phyloP scores from a whole-genome alignment of 441 rosid genomes.

The Jatropha podagrica region DNA sequence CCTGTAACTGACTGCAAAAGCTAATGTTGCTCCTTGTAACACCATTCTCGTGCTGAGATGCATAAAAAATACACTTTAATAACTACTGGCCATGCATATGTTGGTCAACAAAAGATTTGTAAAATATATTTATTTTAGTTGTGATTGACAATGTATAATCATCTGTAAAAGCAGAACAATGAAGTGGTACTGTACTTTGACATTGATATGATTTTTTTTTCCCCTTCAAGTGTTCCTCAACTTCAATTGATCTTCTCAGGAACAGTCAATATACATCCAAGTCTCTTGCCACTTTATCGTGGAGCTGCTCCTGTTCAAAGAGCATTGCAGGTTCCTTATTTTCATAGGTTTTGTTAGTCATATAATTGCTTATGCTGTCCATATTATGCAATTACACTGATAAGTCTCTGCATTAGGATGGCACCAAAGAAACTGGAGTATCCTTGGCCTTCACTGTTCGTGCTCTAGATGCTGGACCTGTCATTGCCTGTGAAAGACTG shows the following conservation, averaged over 20 bases:
- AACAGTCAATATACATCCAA: conserved; percentile 92
- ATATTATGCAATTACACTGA: conserved; percentile 24
- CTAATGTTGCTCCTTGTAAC: background rate
- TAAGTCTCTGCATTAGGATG: conserved; percentile 56
- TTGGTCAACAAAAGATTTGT: background rate
- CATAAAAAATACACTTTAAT: background rate
- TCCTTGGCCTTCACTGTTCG: conserved; percentile 85
- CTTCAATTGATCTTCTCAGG: conserved; percentile 45
- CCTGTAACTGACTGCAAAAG: background rate
- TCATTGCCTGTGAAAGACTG: conserved; percentile 58
- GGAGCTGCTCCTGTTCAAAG: conserved; percentile 99
- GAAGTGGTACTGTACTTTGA: background rate
- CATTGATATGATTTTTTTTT: background rate
- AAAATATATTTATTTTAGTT: background rate
- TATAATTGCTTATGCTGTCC: conserved; percentile 20
- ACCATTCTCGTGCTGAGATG: background rate
- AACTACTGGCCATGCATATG: background rate
- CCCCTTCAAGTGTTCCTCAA: background rate
- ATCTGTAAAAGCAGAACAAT: background rate
- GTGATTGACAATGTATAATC: background rate
- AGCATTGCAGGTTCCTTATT: conserved; percentile 62
- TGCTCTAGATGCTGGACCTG: conserved; percentile 90
- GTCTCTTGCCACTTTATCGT: conserved; percentile 79
- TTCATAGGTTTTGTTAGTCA: conserved; percentile 7
- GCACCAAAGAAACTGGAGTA: conserved; percentile 84